These are phyloP conservation scores for Purshia tridentata DNA, from an alignment of 306 rosid species.

Conservation along the genomic window DNA sequence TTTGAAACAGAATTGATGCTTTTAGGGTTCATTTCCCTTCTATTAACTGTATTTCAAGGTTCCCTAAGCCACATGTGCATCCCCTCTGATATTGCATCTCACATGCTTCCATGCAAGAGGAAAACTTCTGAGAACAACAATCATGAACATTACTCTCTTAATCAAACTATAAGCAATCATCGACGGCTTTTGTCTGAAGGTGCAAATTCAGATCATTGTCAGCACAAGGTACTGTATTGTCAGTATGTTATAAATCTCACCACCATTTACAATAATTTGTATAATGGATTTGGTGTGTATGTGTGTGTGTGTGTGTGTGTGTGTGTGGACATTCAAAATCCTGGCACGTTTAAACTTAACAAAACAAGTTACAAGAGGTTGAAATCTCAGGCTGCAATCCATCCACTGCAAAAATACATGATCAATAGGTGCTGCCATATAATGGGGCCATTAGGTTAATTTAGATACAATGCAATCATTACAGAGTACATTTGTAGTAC, in stretches of 20 bases:
- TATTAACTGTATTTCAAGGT: constrained; percentile 67
- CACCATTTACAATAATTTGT: background rate
- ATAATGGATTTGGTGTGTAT: background rate
- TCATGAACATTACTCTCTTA: constrained; percentile 34
- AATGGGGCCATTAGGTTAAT: no score
- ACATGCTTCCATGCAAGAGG: constrained; percentile 92
- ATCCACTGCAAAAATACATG: background rate
- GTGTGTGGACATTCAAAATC: background rate
- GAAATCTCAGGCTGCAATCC: background rate
- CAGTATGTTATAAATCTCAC: background rate
- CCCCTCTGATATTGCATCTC: constrained; percentile 38
- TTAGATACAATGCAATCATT: no score
- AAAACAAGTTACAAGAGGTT: background rate
- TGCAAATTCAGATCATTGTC: constrained; percentile 39
- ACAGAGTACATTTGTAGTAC: no score
- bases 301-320: no score
- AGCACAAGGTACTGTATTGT: constrained; percentile 29
- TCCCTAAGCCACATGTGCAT: constrained; percentile 68
- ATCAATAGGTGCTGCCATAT: background rate
- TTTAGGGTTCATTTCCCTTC: constrained; percentile 88
- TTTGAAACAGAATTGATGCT: constrained; percentile 78
- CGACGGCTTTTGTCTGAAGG: constrained; percentile 53
- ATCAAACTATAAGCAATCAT: constrained; percentile 34
- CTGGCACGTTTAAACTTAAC: background rate
- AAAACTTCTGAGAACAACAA: constrained; percentile 20